Evolutionary conservation across 306 rosid species (phyloP).

Genomic region (Fragaria ananassa): DNA sequence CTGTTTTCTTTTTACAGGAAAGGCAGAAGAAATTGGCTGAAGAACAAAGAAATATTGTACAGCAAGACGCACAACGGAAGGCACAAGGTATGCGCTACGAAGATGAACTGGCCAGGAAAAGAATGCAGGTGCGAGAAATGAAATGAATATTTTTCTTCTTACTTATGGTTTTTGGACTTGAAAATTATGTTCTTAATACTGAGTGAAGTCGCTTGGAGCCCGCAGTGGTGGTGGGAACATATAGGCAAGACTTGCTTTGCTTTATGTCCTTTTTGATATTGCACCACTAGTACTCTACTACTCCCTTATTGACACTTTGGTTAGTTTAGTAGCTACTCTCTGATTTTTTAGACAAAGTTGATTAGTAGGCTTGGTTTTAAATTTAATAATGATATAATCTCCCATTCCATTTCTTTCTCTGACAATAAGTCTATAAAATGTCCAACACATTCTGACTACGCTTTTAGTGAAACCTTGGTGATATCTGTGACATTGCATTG

Average conservation of each 20-base stretch:
- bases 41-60: slow-evolving; percentile 75
- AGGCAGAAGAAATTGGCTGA: slow-evolving; percentile 75
- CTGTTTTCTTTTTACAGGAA: slow-evolving; percentile 47
- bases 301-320: not conserved
- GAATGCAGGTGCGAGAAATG: slow-evolving; percentile 69
- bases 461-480: not conserved
- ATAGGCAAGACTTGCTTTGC: slow-evolving; percentile 4
- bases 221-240: not conserved
- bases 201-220: not conserved
- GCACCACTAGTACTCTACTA: not conserved
- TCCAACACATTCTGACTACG: not conserved
- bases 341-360: not conserved
- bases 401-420: not conserved
- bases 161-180: not conserved
- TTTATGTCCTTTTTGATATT: not conserved
- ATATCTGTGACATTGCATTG: slow-evolving; percentile 14
- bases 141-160: slow-evolving; percentile 4
- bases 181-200: not conserved
- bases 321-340: not conserved
- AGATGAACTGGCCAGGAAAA: slow-evolving; percentile 85
- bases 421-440: not conserved
- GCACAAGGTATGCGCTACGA: slow-evolving; percentile 78
- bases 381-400: not conserved
- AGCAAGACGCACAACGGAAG: slow-evolving; percentile 78
- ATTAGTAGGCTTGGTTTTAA: not conserved